Evolutionary conservation across 1,139 yeast species (phyloP), one percentile per base, ranked within the genome.

Genomic region (Keqinozyma sinolaborantium): DNA sequence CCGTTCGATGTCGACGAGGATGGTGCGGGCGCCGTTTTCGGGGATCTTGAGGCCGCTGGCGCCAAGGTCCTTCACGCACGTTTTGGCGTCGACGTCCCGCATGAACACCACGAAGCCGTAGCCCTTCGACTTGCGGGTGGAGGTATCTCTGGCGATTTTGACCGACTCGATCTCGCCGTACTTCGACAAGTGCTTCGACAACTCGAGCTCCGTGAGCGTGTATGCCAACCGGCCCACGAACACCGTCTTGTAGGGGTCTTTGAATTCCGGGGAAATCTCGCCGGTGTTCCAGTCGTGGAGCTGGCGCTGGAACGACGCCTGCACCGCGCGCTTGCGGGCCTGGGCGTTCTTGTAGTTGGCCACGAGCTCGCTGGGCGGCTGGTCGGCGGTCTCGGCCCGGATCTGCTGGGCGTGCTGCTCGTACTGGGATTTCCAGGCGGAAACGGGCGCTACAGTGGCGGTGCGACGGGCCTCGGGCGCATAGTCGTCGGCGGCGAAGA

Each of bases 91-190:
- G 12, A 56, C 48, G 33, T 73, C 83, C 29, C 69, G 64, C 46
- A 75, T 81, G 55, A 76, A 90, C 4, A 83, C 82, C 2, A 90
- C 64, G 53, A 92, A 92, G 1, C 85, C 97, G 51, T 92, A 92
- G 0, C 97, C 97, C 37, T 78, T 64, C 1, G 94, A 75, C 41
- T 74, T 72, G 19, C 74, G 73, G 0, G 64, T 48, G 2, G 49
- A 51, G 4, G 35, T 61, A 47, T 83, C 83, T 41, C 86, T 60
- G 1, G 88, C 84, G 3, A 88, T 70, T 16, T 90, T 64, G 1
- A 82, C 65, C 4, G 73, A 70, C 34, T 83, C 90, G 24, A 90
- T 77, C 5, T 75, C 73, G 0, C 97, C 97, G 57, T 64, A 86
- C 40, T 65, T 66, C 24, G 73, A 58, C 47, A 88, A 84, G 32